These are phyloP conservation scores for Pseudopyricularia cyperi DNA, from an alignment of 2,329 filamentous ascomycete genomes.

Conservation along the genomic window DNA sequence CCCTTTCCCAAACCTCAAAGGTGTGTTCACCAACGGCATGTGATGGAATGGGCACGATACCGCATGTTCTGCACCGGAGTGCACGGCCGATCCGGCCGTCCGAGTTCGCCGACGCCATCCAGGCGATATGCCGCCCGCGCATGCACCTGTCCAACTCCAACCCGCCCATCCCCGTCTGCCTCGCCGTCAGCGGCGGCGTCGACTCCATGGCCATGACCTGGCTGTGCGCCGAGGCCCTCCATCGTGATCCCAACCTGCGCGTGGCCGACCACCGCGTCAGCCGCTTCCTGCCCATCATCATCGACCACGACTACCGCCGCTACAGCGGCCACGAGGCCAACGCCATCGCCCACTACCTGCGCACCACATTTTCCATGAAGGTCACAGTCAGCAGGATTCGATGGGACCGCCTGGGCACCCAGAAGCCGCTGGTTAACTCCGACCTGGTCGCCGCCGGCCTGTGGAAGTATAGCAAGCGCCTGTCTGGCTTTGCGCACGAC, in stretches of 20 bases:
- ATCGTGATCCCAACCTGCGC: conserved; percentile 17
- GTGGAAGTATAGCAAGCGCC: not conserved
- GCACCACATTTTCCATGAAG: conserved; percentile 20
- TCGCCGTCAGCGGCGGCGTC: conserved; percentile 84
- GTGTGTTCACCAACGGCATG: conserved; percentile 1
- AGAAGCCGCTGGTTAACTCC: not conserved
- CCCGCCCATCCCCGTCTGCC: conserved; percentile 26
- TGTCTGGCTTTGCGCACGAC: conserved; percentile 9
- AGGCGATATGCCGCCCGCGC: conserved; percentile 34
- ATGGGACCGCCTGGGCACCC: conserved; percentile 26
- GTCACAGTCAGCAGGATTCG: conserved; percentile 19
- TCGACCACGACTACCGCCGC: conserved; percentile 45
- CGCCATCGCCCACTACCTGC: conserved; percentile 22
- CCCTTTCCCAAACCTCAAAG: too few species aligned
- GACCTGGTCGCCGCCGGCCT: not conserved
- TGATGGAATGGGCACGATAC: conserved; percentile 27
- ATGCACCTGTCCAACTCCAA: conserved; percentile 19
- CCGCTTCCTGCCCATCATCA: conserved; percentile 30
- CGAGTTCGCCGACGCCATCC: conserved; percentile 36
- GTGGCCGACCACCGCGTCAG: conserved; percentile 31
- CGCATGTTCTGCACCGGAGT: conserved; percentile 23
- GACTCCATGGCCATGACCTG: conserved; percentile 95
- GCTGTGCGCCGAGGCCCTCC: conserved; percentile 44
- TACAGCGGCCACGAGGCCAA: conserved; percentile 39
- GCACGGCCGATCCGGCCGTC: conserved; percentile 22